These are phyloP conservation scores for Ophiocordyceps camponoti-rufipedis DNA, from an alignment of 2,329 filamentous ascomycete genomes.

Conservation along the genomic window DNA sequence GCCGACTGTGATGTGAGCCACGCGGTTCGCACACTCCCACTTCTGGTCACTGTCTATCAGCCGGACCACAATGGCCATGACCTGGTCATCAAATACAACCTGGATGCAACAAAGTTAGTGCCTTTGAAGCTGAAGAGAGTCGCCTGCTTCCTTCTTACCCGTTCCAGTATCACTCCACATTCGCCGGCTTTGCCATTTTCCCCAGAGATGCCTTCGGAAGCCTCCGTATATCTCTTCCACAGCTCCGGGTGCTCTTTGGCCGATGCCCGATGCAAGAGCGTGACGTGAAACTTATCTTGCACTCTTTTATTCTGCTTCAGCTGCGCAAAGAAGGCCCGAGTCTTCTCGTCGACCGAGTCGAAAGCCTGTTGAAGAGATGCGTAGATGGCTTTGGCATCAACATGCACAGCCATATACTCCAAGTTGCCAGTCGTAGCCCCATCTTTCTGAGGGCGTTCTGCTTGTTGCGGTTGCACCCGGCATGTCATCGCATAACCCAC, in stretches of 20 bases:
- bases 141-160: conserved; percentile 19
- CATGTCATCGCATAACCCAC: conserved; percentile 63
- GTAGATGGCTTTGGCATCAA: conserved; percentile 23
- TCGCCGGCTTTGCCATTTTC: conserved; percentile 30
- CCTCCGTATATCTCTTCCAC: conserved; percentile 55
- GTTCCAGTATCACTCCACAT: conserved; percentile 45
- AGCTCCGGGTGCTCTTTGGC: conserved; percentile 43
- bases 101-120: conserved; percentile 5
- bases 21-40: conserved; percentile 56
- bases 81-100: conserved; percentile 66
- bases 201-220: conserved; percentile 27
- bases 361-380: conserved; percentile 55
- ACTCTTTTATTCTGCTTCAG: conserved; percentile 57
- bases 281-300: conserved; percentile 82
- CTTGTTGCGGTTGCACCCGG: conserved; percentile 13
- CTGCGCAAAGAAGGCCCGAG: conserved; percentile 46
- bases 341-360: conserved; percentile 25
- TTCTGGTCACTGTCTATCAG: conserved; percentile 36
- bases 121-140: neutral
- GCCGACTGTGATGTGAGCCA: conserved; percentile 81
- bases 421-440: neutral
- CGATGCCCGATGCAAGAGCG: conserved; percentile 65
- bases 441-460: neutral
- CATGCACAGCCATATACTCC: conserved; percentile 37
- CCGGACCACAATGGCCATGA: conserved; percentile 85